Evolutionary conservation across 352 stramenopile genomes (phyloP), one percentile per base, ranked within the genome.

Genomic region (Phytopythium litorale): DNA sequence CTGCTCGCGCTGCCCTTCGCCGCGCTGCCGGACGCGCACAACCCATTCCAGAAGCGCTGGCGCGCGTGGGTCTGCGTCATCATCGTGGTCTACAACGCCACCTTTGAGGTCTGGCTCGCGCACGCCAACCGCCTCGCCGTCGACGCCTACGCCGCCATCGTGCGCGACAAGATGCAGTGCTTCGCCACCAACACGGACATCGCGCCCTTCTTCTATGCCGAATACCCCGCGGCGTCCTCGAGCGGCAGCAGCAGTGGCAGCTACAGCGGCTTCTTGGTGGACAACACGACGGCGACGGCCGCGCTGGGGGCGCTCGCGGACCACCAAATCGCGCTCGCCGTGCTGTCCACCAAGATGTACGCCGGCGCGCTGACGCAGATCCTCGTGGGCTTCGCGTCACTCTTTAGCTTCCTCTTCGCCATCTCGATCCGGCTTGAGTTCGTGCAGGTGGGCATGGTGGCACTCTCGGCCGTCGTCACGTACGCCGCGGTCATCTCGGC

Each of bases 381-480:
- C 23, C 73, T 92, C 8, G 74, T 84, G 30, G 73, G 73, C 30
- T 92, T 92, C 66, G 65, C 73, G 18, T 89, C 78, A 37, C 67
- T 90, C n/a, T 89, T 91, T 60, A 89, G 78, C 62, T 92, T 93
- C 58, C 76, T 93, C 28, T 90, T 94, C 52, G 76, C 85, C 51
- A 85, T 94, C 45, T 91, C 84, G 6, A 91, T 92, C 57, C 85
- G 85, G n/a, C 68, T 96, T 30, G 87, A 96, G 66, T 96, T 96
- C 68, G 79, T 92, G 35, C 86, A 96, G 68, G 84, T 91, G 21
- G 74, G 89, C 55, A 65, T 92, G n/a, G 72, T 94, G n/a, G 78
- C 75, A 30, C 64, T 85, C 46, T 75, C 71, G 9, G 73, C 75
- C 19, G 68, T 80, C 8, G 60, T 77, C 7, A 86, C 77, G n/a